These are phyloP conservation scores for Lepiota brunneoincarnata DNA, from an alignment of 768 basidiomycete species.

Conservation along the genomic window DNA sequence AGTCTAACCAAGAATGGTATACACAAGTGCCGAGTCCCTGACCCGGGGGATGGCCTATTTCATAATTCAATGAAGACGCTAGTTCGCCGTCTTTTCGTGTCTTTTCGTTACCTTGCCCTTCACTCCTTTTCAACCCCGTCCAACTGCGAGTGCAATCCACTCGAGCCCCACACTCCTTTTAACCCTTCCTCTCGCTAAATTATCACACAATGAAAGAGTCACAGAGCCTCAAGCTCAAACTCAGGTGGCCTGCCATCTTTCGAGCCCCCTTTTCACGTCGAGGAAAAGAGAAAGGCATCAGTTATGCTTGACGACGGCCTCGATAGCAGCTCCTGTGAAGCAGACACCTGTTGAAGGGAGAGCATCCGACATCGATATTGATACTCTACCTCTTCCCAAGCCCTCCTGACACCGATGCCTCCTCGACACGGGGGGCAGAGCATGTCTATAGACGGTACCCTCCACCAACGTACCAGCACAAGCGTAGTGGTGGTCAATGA, in stretches of 20 bases:
- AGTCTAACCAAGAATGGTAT: background rate
- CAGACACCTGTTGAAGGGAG: background rate
- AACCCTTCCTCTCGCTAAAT: background rate
- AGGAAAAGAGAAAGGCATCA: conserved; percentile 1
- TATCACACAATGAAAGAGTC: background rate
- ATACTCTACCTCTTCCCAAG: background rate
- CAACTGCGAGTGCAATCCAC: conserved; percentile 12
- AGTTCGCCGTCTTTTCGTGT: background rate
- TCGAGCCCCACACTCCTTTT: conserved; percentile 10
- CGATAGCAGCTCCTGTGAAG: conserved; percentile 2
- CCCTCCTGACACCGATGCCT: background rate
- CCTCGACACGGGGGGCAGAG: background rate
- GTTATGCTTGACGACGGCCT: background rate
- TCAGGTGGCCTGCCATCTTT: conserved; percentile 4
- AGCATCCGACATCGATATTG: background rate
- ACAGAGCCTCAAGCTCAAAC: conserved; percentile 8
- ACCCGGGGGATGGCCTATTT: background rate
- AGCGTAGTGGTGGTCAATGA: background rate
- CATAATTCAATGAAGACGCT: conserved; percentile 6
- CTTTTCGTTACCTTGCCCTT: too few species aligned
- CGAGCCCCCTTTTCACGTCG: conserved; percentile 6
- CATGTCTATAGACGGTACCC: background rate
- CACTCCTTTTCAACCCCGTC: conserved; percentile 11
- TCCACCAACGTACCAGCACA: background rate
- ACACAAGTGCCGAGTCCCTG: conserved; percentile 7